Percentiles rank a stretch among this genome's conserved stretches.
Conservation (phyloP, 2,329 filamentous ascomycete genomes). For the Hypoxylon sp. region DNA sequence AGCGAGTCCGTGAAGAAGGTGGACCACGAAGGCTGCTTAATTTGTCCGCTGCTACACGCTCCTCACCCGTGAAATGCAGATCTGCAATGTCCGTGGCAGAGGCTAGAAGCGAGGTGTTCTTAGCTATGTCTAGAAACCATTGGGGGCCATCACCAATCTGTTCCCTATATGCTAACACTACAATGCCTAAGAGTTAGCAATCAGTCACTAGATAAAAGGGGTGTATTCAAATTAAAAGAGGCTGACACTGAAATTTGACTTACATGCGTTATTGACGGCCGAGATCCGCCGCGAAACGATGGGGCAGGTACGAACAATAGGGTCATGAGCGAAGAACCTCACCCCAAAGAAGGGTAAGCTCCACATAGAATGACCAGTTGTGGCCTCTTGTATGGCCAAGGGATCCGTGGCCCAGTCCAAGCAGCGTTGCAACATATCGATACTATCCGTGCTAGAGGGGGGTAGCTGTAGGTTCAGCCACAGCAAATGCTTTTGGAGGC, state of each 20-base stretch:
- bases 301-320: neutral
- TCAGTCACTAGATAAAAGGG: neutral
- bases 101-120: neutral
- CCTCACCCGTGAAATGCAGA: slow-evolving; percentile 24
- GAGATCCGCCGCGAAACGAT: neutral
- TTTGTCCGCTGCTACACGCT: slow-evolving; percentile 15
- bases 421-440: neutral
- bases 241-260: slow-evolving; percentile 6
- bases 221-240: neutral
- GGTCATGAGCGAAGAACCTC: neutral
- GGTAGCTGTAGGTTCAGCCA: neutral
- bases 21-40: slow-evolving; percentile 1
- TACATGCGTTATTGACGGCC: slow-evolving; percentile 21
- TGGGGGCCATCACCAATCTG: neutral
- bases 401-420: neutral
- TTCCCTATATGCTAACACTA: neutral
- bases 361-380: neutral
- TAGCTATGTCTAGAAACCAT: slow-evolving; percentile 19
- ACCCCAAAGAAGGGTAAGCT: slow-evolving; percentile 23
- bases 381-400: neutral
- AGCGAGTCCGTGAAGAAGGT: slow-evolving; percentile 29
- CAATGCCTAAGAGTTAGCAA: slow-evolving; percentile 12
- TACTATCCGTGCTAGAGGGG: no score
- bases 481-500: neutral
- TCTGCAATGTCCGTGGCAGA: neutral